Conservation (phyloP, 2,329 filamentous ascomycete genomes). For the Thermothelomyces thermophilus region DNA sequence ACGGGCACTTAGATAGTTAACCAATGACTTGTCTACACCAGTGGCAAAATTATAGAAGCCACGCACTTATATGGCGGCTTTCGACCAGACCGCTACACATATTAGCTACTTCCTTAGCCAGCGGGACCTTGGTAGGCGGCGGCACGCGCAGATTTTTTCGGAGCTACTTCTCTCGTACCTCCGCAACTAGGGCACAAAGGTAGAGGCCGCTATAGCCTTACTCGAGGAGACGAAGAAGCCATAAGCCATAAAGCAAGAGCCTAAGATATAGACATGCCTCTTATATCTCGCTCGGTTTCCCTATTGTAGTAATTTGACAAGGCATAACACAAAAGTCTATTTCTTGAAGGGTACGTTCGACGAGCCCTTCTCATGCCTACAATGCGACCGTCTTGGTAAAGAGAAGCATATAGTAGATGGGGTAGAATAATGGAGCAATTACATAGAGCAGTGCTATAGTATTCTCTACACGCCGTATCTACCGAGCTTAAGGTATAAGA, state of each 20-base stretch:
- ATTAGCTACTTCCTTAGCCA: not conserved
- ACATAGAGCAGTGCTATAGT: constrained; percentile 1
- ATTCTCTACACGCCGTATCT: not conserved
- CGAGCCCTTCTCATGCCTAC: not conserved
- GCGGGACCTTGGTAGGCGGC: not conserved
- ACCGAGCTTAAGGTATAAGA: not conserved
- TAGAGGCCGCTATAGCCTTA: not conserved
- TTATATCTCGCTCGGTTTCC: not conserved
- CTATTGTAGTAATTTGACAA: not conserved
- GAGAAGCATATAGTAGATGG: constrained; percentile 4
- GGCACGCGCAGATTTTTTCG: not conserved
- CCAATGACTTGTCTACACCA: not conserved
- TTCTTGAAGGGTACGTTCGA: not conserved
- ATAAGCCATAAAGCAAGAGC: not conserved
- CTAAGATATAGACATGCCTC: not conserved
- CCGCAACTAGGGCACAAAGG: not conserved
- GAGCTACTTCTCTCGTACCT: not conserved
- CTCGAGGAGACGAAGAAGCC: not conserved
- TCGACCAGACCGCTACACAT: not conserved
- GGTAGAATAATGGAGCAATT: constrained; percentile 4
- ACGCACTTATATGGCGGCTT: not conserved
- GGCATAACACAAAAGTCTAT: not conserved
- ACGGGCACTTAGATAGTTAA: not conserved
- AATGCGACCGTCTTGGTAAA: not conserved
- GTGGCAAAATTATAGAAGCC: not conserved